Percentiles rank a stretch among this genome's conserved stretches.
These are phyloP conservation scores for Athelia sp. DNA, from an alignment of 1,284 basidiomycete genomes.

Conservation along the genomic window DNA sequence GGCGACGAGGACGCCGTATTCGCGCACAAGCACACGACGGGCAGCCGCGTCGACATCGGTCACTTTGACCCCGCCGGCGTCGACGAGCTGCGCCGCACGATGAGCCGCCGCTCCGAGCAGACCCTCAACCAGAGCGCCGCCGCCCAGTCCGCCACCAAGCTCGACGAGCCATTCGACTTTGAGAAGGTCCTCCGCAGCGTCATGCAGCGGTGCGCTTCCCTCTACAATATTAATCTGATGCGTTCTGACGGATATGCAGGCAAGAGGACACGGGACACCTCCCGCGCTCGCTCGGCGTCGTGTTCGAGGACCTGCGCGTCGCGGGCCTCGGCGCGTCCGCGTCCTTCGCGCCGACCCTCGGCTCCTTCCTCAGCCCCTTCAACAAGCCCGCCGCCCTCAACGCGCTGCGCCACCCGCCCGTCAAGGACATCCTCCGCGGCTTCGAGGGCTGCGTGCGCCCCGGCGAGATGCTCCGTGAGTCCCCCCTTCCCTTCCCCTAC, in stretches of 20 bases:
- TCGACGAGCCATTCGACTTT: slow-evolving; percentile 37
- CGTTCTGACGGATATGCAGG: too few relatives aligned
- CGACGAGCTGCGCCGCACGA: slow-evolving; percentile 23
- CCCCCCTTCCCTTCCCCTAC: neutral
- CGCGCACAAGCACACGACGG: too few relatives aligned
- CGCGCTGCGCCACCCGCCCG: slow-evolving; percentile 13
- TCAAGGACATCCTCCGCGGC: slow-evolving; percentile 21
- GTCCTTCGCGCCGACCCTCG: slow-evolving; percentile 17
- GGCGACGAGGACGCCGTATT: too few relatives aligned
- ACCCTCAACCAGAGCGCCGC: neutral
- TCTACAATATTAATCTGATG: neutral
- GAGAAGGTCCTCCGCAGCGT: slow-evolving; percentile 35
- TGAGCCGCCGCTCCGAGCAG: slow-evolving; percentile 13
- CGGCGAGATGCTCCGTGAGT: slow-evolving; percentile 33
- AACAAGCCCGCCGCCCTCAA: slow-evolving; percentile 8
- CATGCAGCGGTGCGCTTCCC: slow-evolving; percentile 31
- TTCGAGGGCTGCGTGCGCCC: slow-evolving; percentile 28
- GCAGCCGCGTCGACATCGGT: slow-evolving; percentile 18
- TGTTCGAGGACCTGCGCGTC: slow-evolving; percentile 28
- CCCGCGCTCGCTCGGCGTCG: slow-evolving; percentile 42
- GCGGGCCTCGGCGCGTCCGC: slow-evolving; percentile 14
- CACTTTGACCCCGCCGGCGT: slow-evolving; percentile 38
- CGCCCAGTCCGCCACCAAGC: slow-evolving; percentile 15
- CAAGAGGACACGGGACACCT: slow-evolving; percentile 38
- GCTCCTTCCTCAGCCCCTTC: slow-evolving; percentile 16